Percentiles rank a stretch among this genome's conserved stretches.
Conservation (phyloP, 2,329 filamentous ascomycete genomes). For the Leptographium flavum region DNA sequence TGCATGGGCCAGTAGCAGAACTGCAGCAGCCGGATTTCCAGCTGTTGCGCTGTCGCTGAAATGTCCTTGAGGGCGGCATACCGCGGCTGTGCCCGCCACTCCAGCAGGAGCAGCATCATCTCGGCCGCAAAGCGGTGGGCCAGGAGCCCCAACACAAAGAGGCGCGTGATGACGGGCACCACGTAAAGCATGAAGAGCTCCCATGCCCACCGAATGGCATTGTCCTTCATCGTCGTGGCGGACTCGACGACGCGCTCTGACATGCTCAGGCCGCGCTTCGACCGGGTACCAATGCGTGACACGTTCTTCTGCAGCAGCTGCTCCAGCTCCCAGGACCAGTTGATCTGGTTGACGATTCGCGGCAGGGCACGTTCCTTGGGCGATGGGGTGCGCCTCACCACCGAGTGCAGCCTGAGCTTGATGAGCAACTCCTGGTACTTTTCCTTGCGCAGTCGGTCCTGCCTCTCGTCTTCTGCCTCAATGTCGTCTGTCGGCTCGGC, state of each 20-base stretch:
- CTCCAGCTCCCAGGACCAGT: conserved; percentile 87
- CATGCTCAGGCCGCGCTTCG: conserved; percentile 77
- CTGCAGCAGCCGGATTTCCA: conserved; percentile 92
- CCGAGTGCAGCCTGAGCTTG: conserved; percentile 79
- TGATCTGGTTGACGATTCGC: conserved; percentile 81
- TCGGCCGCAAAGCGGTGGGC: conserved; percentile 72
- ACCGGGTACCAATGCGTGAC: conserved; percentile 65
- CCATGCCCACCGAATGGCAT: conserved; percentile 53
- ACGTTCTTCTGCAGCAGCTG: conserved; percentile 79
- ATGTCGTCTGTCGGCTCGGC: conserved; percentile 30
- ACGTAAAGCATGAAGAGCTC: conserved; percentile 60
- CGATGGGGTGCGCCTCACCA: conserved; percentile 61
- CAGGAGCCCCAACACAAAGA: conserved; percentile 68
- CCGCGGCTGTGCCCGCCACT: conserved; percentile 69
- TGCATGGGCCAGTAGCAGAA: conserved; percentile 99
- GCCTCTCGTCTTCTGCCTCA: conserved; percentile 59
- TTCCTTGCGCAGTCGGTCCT: conserved; percentile 42
- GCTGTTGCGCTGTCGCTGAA: conserved; percentile 90
- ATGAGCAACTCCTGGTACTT: conserved; percentile 57
- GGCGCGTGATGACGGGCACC: conserved; percentile 57
- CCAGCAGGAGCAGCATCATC: conserved; percentile 60
- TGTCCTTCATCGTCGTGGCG: conserved; percentile 71
- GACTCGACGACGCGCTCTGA: conserved; percentile 91
- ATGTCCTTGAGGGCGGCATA: conserved; percentile 85
- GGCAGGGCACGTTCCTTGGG: conserved; percentile 70